Evolutionary conservation across 2,329 filamentous ascomycete species (phyloP), one percentile per base, ranked within the genome.

Genomic region (Atkinsonella hypoxylon): DNA sequence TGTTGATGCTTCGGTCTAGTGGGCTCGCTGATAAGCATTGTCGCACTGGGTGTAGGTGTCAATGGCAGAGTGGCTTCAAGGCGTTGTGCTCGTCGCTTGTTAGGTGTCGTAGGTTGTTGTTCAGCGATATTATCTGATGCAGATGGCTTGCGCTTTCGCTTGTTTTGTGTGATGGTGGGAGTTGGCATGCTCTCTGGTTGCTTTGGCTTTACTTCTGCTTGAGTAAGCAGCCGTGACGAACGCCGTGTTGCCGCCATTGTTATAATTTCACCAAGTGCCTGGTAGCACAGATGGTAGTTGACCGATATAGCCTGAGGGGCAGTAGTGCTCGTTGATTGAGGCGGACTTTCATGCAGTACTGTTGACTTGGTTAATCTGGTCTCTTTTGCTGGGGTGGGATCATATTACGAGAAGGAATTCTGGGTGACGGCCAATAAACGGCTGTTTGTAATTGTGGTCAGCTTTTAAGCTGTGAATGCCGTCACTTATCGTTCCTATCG

Each of bases 31-130:
- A 74, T 70, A 47, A 73, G 64, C 30, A 62, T 64, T 12, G 66
- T 68, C 42, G 67, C 69, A 53, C 65, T 68, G n/a, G 74, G 71
- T 1, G 73, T 75, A 0, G 74, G 73, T 4, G 75, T 77, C 22
- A 64, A 58, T 17, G 73, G 72, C 13, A 67, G 66, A 30, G 61
- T 61, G 8, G 56, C 50, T 31, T 38, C 40, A 20, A 51, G 55
- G 41, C 52, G 54, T 48, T 59, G 55, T 22, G 56, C 55, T 49
- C 63, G 61, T 56, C 63, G 65, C 59, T 61, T 68, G 11, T 60
- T 57, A 13, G 63, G 62, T 36, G 64, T 66, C 10, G 56, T 58
- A 51, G 65, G 61, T 40, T 51, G 53, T 22, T 58, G 45, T 17
- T 46, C 11, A 11, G 57, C 61, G 42, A 60, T 57, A 18, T 57